Base-by-base conservation (phyloP, 2,329 filamentous ascomycete species). In the Claviceps citrina region DNA sequence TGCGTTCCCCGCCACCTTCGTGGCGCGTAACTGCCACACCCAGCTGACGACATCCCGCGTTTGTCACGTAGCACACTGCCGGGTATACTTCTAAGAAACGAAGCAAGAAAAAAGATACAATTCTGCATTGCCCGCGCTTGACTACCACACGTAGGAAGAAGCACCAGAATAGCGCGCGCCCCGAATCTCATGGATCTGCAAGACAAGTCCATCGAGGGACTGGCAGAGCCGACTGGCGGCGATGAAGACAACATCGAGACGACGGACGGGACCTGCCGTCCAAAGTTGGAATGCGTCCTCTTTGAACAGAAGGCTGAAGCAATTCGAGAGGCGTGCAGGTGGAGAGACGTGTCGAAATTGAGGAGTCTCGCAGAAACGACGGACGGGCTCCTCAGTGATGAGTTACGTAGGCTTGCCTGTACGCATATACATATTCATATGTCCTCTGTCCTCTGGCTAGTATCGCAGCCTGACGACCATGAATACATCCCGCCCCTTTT, bases 341-440 rank as follows among this genome's bases (percentile, higher is more conserved):
- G 60, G 51, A 65, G 59, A 38, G 71, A 84, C 53, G 57, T 80
- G 27, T 58, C 66, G 27, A 59, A 61, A 32, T 65, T 86, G 41
- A 65, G 71, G 44, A 52, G 52, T 10, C 63, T 81, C 44, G 79
- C 81, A 30, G 69, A 71, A 38, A 73, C 75, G 1, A 61, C 66
- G 39, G 80, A 77, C n/a, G 81, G 81, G 15, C 69, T 85, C 46
- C 54, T 84, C 41, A 69, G 67, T 16, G 81, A 86, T 55, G 62
- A 67, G 22, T 59, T 91, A 46, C 79, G 87, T 48, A 72, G 73
- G 53, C 64, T 67, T 58, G 85, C 84, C 49, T 95, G 89, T 93
- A 73, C 61, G 25, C 15, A 12, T 19, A n/a, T 37, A 19, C 40
- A 33, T 15, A 6, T 10, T 10, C 35, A 45, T 31, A 46, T 39